Base-by-base conservation (phyloP, 2,329 filamentous ascomycete species). In the Tolypocladium nubicola region DNA sequence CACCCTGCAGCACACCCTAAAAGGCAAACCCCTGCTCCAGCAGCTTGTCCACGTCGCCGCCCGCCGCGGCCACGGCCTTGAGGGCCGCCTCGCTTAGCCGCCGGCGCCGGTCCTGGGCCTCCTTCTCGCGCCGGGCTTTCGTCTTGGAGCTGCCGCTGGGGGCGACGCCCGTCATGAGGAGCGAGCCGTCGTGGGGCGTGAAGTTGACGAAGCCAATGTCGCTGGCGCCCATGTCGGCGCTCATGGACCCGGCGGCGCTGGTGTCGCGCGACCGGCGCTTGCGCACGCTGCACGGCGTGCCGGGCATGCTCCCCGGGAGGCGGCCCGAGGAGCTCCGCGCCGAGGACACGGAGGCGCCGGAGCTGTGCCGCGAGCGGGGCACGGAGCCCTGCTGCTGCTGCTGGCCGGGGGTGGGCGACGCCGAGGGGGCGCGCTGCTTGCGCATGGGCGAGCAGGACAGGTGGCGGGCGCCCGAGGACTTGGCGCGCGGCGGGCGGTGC, bases 131-230 rank as follows among this genome's bases (percentile, higher is more conserved):
- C 57, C 91, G 77, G n/a, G 90, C 90, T 70, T 97, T 97, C 10
- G 94, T 97, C 81, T 97, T 97, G 63, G 84, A 89, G 64, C 86
- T 91, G 11, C 94, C 94, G 62, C 87, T 92, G 1, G 93, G 93
- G 52, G 94, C 94, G 14, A 99, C 94, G 6, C 92, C 93, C 9
- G 84, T 90, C 71, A 99, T 83, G 49, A 99, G 86, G 67, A 88
- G 83, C 16, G 81, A 76, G 65, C 85, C 86, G 70, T 99, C 92
- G 54, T 80, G 78, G 0, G 90, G 86, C 1, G 92, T 97, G 73
- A 89, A 96, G 71, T 97, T 97, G 61, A 96, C 89, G 67, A 97
- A 97, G 13, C 82, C 81, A 10, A 82, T 75, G 3, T 66, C 66
- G 3, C 68, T 66, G 11, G 62, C 56, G 3, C 70, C 65, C 39